A percentile compares a stretch with the other conserved stretches of the same genome.
Evolutionary conservation across 306 rosid species (phyloP).

Genomic region (Quercus alba): DNA sequence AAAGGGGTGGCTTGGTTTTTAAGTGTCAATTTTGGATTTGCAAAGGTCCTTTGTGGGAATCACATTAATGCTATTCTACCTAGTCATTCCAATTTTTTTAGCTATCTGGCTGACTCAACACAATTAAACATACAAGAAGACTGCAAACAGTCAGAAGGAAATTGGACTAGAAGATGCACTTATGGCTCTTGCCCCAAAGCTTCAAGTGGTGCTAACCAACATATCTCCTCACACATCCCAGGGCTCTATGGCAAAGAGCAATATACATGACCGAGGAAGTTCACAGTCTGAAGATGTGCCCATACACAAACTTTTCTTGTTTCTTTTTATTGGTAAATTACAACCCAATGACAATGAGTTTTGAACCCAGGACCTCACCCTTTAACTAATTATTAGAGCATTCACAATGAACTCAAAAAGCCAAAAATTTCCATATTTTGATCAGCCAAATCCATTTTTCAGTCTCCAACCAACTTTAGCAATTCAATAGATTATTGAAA

Average conservation of each 20-base stretch:
- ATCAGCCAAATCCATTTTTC: too few species aligned
- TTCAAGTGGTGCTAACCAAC: background rate
- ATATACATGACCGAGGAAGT: background rate
- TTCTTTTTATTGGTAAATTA: too few species aligned
- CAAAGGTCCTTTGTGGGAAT: background rate
- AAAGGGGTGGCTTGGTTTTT: background rate
- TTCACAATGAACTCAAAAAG: too few species aligned
- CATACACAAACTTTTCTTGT: background rate
- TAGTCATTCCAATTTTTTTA: background rate
- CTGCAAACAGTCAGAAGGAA: background rate
- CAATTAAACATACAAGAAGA: background rate
- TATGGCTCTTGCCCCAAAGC: background rate
- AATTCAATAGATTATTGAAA: too few species aligned
- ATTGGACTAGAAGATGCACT: background rate
- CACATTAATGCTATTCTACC: background rate
- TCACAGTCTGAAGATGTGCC: background rate
- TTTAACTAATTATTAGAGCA: too few species aligned
- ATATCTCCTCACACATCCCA: background rate
- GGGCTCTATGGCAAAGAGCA: background rate
- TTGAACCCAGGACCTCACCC: too few species aligned
- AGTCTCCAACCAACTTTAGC: too few species aligned
- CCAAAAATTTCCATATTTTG: too few species aligned
- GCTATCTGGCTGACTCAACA: background rate
- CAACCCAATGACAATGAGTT: too few species aligned
- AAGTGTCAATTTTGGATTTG: background rate